These are phyloP conservation scores for Verticillium alfalfae DNA, from an alignment of 2,329 filamentous ascomycete species.

Conservation along the genomic window DNA sequence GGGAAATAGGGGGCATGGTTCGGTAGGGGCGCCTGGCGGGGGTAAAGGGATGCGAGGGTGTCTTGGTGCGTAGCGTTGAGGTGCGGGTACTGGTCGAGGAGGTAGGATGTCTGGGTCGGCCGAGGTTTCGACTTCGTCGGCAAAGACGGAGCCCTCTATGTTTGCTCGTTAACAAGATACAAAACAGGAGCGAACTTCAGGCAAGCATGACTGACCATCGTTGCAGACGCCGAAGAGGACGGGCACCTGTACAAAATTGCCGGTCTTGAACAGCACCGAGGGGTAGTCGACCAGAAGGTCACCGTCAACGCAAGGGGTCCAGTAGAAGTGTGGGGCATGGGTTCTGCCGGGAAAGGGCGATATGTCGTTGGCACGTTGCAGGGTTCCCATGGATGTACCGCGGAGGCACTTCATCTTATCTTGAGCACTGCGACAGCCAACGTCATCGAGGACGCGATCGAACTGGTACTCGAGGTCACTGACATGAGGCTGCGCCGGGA, in stretches of 20 bases:
- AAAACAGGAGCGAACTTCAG: background rate
- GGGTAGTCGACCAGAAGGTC: slow-evolving; percentile 35
- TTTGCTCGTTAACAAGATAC: slow-evolving; percentile 8
- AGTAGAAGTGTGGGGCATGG: slow-evolving; percentile 38
- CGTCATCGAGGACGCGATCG: slow-evolving; percentile 25
- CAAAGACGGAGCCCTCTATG: slow-evolving; percentile 40
- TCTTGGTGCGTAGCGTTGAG: slow-evolving; percentile 25
- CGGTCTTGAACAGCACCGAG: slow-evolving; percentile 30
- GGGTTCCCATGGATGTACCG: slow-evolving; percentile 17
- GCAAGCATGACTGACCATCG: slow-evolving; percentile 23
- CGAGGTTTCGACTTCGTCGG: slow-evolving; percentile 25
- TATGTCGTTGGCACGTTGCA: slow-evolving; percentile 35
- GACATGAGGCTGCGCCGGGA: slow-evolving; percentile 39
- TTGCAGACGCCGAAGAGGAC: slow-evolving; percentile 37
- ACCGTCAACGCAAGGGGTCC: slow-evolving; percentile 45
- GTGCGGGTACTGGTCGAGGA: slow-evolving; percentile 41
- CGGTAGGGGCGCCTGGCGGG: slow-evolving; percentile 25
- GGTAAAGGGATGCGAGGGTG: slow-evolving; percentile 32
- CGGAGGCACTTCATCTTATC: slow-evolving; percentile 38
- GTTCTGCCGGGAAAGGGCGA: slow-evolving; percentile 31
- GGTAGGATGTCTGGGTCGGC: slow-evolving; percentile 30
- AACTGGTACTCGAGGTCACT: slow-evolving; percentile 43
- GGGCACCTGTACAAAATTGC: slow-evolving; percentile 36
- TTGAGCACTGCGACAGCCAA: slow-evolving; percentile 23
- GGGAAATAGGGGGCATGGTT: slow-evolving; percentile 38